phyloP scores from a whole-genome alignment of 2,329 filamentous ascomycete genomes.

The Pezicula neosporulosa region DNA sequence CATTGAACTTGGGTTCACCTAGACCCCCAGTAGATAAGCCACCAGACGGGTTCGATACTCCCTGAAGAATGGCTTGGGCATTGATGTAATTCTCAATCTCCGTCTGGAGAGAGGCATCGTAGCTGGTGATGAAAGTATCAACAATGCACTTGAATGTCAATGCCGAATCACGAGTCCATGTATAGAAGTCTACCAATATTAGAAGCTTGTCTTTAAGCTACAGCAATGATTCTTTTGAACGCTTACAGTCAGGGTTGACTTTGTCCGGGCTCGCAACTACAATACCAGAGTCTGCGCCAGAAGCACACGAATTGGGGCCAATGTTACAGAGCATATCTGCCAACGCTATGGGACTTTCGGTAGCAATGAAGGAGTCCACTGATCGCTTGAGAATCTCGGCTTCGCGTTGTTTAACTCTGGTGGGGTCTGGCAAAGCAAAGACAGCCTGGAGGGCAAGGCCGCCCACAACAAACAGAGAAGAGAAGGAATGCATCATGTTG shows the following conservation, averaged over 20 bases:
- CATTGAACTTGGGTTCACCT: slow-evolving; percentile 72
- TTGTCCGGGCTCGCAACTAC: slow-evolving; percentile 56
- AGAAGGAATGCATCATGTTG: slow-evolving; percentile 48
- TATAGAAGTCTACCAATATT: slow-evolving; percentile 63
- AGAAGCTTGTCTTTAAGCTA: background rate
- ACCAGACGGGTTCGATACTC: slow-evolving; percentile 52
- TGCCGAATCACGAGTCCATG: slow-evolving; percentile 74
- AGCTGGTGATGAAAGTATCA: slow-evolving; percentile 59
- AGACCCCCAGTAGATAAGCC: slow-evolving; percentile 46
- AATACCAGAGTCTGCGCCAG: slow-evolving; percentile 44
- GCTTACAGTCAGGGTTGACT: slow-evolving; percentile 50
- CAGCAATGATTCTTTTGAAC: background rate
- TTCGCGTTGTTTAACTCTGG: slow-evolving; percentile 28
- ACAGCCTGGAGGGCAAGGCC: slow-evolving; percentile 48
- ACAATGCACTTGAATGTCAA: slow-evolving; percentile 66
- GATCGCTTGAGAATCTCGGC: slow-evolving; percentile 40
- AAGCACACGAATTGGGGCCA: slow-evolving; percentile 45
- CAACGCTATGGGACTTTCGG: slow-evolving; percentile 49
- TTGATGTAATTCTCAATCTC: slow-evolving; percentile 65
- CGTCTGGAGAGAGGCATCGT: slow-evolving; percentile 40
- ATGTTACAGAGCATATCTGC: slow-evolving; percentile 56
- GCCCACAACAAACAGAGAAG: slow-evolving; percentile 47
- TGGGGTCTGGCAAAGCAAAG: slow-evolving; percentile 40
- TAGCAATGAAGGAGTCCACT: slow-evolving; percentile 50
- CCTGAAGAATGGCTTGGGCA: slow-evolving; percentile 57